Conservation (phyloP, 805 yeast genomes). For the Yarrowia osloensis region DNA sequence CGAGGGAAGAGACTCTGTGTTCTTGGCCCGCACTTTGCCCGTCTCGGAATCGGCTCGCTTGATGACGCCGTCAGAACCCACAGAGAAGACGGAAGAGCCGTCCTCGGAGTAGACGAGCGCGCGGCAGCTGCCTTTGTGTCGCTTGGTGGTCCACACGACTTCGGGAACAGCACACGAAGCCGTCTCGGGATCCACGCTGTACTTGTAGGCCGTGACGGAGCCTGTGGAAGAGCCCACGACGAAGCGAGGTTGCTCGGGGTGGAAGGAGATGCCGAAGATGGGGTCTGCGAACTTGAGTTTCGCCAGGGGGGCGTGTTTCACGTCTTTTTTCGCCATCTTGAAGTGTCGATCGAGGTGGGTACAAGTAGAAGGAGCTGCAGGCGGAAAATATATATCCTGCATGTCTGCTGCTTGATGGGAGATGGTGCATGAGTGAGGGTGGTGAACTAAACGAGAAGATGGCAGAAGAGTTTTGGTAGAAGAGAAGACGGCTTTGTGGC, state of each 20-base stretch:
- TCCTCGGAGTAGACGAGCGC: conserved; percentile 65
- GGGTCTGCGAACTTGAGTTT: conserved; percentile 42
- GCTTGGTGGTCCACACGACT: conserved; percentile 73
- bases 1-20: conserved; percentile 37
- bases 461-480: no score
- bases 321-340: conserved; percentile 3
- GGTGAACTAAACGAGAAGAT: no score
- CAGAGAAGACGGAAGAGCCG: conserved; percentile 60
- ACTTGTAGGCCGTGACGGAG: conserved; percentile 61
- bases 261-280: conserved; percentile 74
- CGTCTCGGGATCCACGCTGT: conserved; percentile 53
- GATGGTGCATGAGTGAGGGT: no score
- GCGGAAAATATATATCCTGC: no score
- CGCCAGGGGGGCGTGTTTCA: conserved; percentile 2
- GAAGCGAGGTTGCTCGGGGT: conserved; percentile 67
- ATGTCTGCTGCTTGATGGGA: no score
- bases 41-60: conserved; percentile 70
- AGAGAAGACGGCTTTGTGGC: no score
- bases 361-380: no score
- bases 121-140: conserved; percentile 89
- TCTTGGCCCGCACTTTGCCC: conserved; percentile 73
- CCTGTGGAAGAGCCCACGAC: conserved; percentile 83
- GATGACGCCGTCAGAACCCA: conserved; percentile 77
- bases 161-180: conserved; percentile 32
- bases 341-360: no score